These are phyloP conservation scores for Metschnikowia gelsemii DNA, from an alignment of 805 yeast species.

Conservation along the genomic window DNA sequence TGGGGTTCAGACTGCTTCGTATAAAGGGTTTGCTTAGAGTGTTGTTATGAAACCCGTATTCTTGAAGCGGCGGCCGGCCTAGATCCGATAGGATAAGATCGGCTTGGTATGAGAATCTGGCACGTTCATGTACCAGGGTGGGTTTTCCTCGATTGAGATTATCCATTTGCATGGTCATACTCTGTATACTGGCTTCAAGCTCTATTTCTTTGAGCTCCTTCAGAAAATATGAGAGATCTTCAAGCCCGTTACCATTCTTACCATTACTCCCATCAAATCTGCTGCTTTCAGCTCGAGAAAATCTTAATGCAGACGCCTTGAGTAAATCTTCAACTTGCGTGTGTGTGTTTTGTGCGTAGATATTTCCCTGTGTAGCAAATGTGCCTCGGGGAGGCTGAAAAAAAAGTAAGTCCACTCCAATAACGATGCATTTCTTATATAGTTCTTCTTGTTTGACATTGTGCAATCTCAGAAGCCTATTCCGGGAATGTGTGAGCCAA, in stretches of 20 bases:
- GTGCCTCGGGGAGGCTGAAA: conserved; percentile 80
- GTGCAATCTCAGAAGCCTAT: conserved; percentile 30
- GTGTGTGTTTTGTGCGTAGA: conserved; percentile 47
- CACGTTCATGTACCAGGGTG: too few species aligned
- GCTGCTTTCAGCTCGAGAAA: too few species aligned
- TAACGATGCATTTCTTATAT: conserved; percentile 31
- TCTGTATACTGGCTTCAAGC: conserved; percentile 24
- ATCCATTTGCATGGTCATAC: conserved; percentile 12
- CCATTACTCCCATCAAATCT: too few species aligned
- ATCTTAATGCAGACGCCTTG: conserved; percentile 14
- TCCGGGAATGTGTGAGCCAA: conserved; percentile 36
- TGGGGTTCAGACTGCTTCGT: conserved; percentile 27
- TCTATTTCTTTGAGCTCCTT: conserved; percentile 28
- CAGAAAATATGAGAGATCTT: conserved; percentile 27
- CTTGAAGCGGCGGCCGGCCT: conserved; percentile 34
- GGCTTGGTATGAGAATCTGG: conserved; percentile 28
- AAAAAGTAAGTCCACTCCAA: conserved; percentile 61
- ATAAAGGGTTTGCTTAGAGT: conserved; percentile 37
- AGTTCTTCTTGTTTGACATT: conserved; percentile 30
- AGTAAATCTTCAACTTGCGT: conserved; percentile 13
- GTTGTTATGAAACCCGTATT: conserved; percentile 37
- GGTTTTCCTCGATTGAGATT: background rate
- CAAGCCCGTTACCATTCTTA: too few species aligned
- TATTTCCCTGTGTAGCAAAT: conserved; percentile 81
- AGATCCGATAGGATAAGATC: conserved; percentile 40